Evolutionary conservation across 2,329 filamentous ascomycete genomes (phyloP), one percentile per base, ranked within the genome.

Genomic region (Ascochyta clinopodiicola): DNA sequence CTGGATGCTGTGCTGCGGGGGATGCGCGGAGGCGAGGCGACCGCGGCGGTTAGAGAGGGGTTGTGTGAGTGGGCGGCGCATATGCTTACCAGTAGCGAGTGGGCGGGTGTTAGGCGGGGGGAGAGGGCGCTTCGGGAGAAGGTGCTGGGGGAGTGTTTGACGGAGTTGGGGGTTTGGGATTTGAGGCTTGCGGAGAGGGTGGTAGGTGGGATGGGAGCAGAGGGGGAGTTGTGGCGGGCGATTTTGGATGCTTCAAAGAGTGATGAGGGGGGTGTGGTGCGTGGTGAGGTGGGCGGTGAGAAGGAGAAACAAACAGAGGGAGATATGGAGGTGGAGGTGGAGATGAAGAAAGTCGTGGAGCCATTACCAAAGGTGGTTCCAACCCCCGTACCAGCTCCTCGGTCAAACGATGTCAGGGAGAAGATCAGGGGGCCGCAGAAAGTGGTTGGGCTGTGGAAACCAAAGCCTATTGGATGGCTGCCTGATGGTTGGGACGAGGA

Each of bases 61-160:
- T 48, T 80, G 29, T 80, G 75, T 57, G 68, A 77, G 31, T 86
- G 83, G 83, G 61, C 83, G 24, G 61, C 77, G 8, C 80, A 84
- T 62, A 71, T 85, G 61, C 82, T 24, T 68, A 68, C 5, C 75
- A 75, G 10, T 45, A 69, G 3, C 3, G 63, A 68, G 2, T 82
- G 78, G 79, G 35, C 47, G n/a, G 62, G 63, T 10, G 60, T 60
- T 27, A 58, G 69, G 19, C 35, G 27, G 2, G 39, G 43, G 2
- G 25, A 38, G 9, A 36, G 59, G 64, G 52, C 31, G 25, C 10
- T 64, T 8, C 29, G 56, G 4, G 60, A 68, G 13, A 36, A 61
- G 12, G 47, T 57, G 2, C 44, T 72, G 0, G 36, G 35, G 2
- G 38, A 49, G 4, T 79, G 76, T 56, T 76, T 78, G 47, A 63